These are phyloP conservation scores for Hordeum marinum DNA, from an alignment of 176 grass and related monocot species.

Conservation along the genomic window DNA sequence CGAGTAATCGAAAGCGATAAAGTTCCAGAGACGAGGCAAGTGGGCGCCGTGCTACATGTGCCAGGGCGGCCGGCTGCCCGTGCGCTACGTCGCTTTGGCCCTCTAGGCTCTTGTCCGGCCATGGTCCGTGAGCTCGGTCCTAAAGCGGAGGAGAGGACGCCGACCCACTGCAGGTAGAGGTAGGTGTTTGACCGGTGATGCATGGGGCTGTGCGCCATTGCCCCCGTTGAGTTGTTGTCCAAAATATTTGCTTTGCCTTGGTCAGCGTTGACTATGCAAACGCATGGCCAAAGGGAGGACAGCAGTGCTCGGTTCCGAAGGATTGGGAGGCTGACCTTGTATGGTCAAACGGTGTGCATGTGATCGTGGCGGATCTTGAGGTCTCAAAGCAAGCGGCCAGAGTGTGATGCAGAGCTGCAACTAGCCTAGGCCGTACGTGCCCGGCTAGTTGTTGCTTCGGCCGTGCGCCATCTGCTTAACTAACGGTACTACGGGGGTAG, in stretches of 20 bases:
- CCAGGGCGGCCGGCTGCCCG: not conserved
- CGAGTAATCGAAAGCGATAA: not conserved
- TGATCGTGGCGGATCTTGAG: not conserved
- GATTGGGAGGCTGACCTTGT: not conserved
- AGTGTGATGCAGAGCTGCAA: not conserved
- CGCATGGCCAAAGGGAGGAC: not conserved
- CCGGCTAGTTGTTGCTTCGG: too few relatives aligned
- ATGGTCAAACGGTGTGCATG: not conserved
- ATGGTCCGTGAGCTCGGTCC: conserved; percentile 4
- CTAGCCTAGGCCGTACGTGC: not conserved
- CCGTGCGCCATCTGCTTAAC: not conserved
- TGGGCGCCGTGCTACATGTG: conserved; percentile 9
- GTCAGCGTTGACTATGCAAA: not conserved
- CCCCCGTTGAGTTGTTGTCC: not conserved
- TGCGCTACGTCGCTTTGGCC: conserved; percentile 31
- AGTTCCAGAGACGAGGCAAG: not conserved
- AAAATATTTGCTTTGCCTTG: not conserved
- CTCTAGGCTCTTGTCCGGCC: not conserved
- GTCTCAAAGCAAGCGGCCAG: not conserved
- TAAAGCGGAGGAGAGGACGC: conserved; percentile 28
- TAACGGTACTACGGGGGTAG: not conserved
- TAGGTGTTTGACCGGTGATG: not conserved
- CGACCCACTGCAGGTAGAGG: not conserved
- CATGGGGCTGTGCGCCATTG: too few relatives aligned
- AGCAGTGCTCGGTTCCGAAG: not conserved